Evolutionary conservation across 2,329 filamentous ascomycete species (phyloP).

Genomic region (Nigrospora osmanthi): DNA sequence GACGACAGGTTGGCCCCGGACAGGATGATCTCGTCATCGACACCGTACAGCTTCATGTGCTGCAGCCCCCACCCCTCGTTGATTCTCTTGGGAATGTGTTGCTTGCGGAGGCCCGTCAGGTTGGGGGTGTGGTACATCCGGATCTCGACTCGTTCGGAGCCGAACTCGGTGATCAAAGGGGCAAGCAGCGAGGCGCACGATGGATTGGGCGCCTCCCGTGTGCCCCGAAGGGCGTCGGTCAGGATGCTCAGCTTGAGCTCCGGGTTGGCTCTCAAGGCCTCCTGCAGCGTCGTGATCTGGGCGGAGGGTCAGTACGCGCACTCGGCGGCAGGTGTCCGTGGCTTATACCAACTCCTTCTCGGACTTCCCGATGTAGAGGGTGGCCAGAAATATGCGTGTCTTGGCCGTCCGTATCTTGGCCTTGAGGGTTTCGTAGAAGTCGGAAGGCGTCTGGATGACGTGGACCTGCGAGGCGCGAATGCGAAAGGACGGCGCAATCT

Average conservation of each 20-base stretch:
- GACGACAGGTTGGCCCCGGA: conserved; percentile 87
- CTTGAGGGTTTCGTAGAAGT: conserved; percentile 90
- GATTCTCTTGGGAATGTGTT: conserved; percentile 76
- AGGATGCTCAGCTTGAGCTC: conserved; percentile 78
- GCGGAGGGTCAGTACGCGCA: conserved; percentile 4
- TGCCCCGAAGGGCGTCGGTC: conserved; percentile 85
- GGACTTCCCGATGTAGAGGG: conserved; percentile 89
- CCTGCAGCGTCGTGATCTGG: conserved; percentile 67
- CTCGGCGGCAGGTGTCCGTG: conserved; percentile 7
- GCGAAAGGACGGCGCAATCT: conserved; percentile 83
- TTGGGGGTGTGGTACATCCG: conserved; percentile 99
- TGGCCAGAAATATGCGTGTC: conserved; percentile 82
- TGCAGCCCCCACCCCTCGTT: conserved; percentile 98
- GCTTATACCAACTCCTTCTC: conserved; percentile 70
- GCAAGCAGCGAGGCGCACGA: conserved; percentile 85
- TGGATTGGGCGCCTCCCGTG: conserved; percentile 76
- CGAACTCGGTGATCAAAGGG: conserved; percentile 78
- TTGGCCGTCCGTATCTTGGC: conserved; percentile 75
- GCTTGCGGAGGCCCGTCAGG: conserved; percentile 77
- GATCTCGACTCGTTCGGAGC: conserved; percentile 75
- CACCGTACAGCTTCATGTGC: conserved; percentile 97
- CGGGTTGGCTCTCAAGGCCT: conserved; percentile 67
- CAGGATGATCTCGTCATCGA: conserved; percentile 92
- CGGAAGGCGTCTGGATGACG: conserved; percentile 71
- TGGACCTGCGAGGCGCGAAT: conserved; percentile 72